A percentile compares a stretch with the other conserved stretches of the same genome.
Conservation (phyloP, 2,329 filamentous ascomycete genomes). For the Fusarium poae region DNA sequence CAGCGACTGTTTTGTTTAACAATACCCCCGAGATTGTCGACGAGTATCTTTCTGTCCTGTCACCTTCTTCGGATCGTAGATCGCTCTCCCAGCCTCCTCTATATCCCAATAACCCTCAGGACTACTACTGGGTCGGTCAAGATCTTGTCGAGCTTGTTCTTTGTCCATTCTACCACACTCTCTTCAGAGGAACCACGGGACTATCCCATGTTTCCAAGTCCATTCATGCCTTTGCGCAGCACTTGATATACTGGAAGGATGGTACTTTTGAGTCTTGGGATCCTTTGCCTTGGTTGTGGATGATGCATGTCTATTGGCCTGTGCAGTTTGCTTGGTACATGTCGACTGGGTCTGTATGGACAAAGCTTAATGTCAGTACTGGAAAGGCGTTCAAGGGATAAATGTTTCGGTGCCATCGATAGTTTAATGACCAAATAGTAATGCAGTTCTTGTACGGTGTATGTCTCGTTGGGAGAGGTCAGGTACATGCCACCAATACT, state of each 20-base stretch:
- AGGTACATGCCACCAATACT: neutral
- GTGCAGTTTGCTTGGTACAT: constrained; percentile 61
- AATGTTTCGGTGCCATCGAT: neutral
- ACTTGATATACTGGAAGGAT: constrained; percentile 66
- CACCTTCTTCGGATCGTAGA: constrained; percentile 22
- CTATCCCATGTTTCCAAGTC: constrained; percentile 41
- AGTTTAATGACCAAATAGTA: neutral
- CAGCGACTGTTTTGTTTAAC: constrained; percentile 72
- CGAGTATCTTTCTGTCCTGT: constrained; percentile 66
- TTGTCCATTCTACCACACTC: constrained; percentile 56
- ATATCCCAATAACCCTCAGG: constrained; percentile 42
- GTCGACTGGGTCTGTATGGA: constrained; percentile 67
- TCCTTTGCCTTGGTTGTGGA: constrained; percentile 68
- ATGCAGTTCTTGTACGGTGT: neutral
- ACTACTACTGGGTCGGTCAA: constrained; percentile 75
- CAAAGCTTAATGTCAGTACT: constrained; percentile 76
- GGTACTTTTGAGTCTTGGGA: constrained; percentile 67
- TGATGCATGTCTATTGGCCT: constrained; percentile 70
- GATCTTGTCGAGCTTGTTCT: constrained; percentile 69
- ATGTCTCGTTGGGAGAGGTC: neutral
- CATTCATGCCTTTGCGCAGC: constrained; percentile 50
- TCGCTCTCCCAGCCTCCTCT: constrained; percentile 33
- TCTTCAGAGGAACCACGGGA: constrained; percentile 44
- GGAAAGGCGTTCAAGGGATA: constrained; percentile 51
- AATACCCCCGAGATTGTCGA: constrained; percentile 61